Conservation (phyloP, 768 basidiomycete genomes). For the Xerocomellus chrysenteron region DNA sequence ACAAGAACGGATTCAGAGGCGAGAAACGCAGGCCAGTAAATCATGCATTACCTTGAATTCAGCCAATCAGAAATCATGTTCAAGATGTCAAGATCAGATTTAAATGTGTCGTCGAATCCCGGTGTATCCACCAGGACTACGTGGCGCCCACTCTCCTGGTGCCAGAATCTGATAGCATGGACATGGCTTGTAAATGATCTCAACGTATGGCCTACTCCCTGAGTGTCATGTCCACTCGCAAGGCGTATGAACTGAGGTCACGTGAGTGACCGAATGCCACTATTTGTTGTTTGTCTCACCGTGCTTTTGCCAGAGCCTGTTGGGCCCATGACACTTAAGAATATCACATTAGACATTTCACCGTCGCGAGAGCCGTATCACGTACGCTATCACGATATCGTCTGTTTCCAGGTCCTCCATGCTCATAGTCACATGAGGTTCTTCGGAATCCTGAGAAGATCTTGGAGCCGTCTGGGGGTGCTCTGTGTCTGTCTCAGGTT, state of each 20-base stretch:
- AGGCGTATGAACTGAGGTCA: slow-evolving; percentile 8
- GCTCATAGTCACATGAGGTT: not conserved
- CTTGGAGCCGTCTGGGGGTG: too few relatives aligned
- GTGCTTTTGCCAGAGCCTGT: slow-evolving; percentile 18
- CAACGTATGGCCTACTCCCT: slow-evolving; percentile 6
- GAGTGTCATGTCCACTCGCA: not conserved
- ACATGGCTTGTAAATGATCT: slow-evolving; percentile 13
- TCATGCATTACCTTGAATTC: slow-evolving; percentile 1
- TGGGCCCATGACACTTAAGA: slow-evolving; percentile 19
- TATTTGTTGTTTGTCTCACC: not conserved
- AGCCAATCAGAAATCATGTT: not conserved
- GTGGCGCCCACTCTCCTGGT: not conserved
- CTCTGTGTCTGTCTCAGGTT: not conserved
- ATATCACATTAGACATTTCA: not conserved
- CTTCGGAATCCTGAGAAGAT: too few relatives aligned
- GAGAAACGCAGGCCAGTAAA: not conserved
- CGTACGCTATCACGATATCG: slow-evolving; percentile 16
- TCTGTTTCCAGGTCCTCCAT: not conserved
- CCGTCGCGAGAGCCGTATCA: not conserved
- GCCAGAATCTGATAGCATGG: not conserved
- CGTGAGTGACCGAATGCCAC: not conserved
- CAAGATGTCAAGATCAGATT: slow-evolving; percentile 8
- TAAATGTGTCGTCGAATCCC: slow-evolving; percentile 21
- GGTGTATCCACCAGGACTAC: slow-evolving; percentile 28
- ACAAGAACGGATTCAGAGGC: too few relatives aligned